Evolutionary conservation across 495 filamentous ascomycete genomes (phyloP).

Genomic region (Lichenothelia convexa): DNA sequence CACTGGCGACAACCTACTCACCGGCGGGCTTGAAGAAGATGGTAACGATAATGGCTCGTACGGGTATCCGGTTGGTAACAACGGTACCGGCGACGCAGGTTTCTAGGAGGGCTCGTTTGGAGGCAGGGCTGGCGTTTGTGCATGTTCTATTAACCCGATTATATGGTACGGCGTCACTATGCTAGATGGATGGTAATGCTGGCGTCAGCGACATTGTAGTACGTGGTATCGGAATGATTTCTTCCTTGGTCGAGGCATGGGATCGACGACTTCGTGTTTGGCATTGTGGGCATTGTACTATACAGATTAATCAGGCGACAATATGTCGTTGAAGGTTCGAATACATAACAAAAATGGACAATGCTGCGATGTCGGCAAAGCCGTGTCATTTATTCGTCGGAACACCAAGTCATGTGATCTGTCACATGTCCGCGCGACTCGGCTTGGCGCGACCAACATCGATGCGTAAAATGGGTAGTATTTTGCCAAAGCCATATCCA

Average conservation of each 20-base stretch:
- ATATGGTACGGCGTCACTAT: neutral
- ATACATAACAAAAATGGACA: too few relatives aligned
- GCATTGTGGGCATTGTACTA: neutral
- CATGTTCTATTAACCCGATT: too few relatives aligned
- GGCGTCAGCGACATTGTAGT: neutral
- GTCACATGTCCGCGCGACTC: neutral
- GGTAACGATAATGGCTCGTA: too few relatives aligned
- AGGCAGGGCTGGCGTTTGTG: neutral
- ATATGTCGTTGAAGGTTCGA: too few relatives aligned
- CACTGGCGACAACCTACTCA: too few relatives aligned
- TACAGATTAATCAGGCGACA: too few relatives aligned
- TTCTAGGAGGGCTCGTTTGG: neutral
- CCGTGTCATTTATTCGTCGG: neutral
- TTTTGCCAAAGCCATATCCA: neutral
- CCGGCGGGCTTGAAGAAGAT: too few relatives aligned
- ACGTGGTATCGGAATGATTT: neutral
- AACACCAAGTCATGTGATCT: neutral
- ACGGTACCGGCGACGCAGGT: neutral
- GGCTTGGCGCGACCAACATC: neutral
- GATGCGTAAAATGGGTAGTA: neutral
- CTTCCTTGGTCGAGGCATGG: neutral
- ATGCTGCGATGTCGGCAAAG: neutral
- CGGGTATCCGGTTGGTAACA: too few relatives aligned
- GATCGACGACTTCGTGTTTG: neutral
- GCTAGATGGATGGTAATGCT: neutral